phyloP scores from a whole-genome alignment of 1,139 yeast species.

The Protomyces inouyei region DNA sequence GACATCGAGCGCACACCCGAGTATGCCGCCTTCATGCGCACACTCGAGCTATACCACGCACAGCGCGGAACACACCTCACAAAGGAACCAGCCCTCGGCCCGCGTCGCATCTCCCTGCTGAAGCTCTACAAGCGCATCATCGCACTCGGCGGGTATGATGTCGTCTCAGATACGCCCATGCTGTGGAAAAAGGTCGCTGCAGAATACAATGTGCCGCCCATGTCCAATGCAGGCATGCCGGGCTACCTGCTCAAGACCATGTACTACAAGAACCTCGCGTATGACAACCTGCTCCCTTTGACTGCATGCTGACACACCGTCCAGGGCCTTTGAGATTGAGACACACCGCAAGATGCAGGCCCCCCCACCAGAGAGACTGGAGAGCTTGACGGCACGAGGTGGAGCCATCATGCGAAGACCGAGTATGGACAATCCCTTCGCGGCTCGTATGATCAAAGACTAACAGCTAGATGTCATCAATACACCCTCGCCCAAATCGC shows the following conservation, averaged over 20 bases:
- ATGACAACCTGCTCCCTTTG: neutral
- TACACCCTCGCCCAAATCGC: neutral
- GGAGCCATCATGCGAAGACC: constrained; percentile 31
- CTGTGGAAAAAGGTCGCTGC: constrained; percentile 29
- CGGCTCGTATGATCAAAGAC: neutral
- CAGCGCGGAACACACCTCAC: constrained; percentile 28
- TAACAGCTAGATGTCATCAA: neutral
- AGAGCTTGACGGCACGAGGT: constrained; percentile 30
- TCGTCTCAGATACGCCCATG: constrained; percentile 28
- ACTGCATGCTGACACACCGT: neutral
- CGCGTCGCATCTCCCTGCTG: constrained; percentile 27
- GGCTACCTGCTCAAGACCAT: constrained; percentile 30
- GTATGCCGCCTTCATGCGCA: constrained; percentile 26
- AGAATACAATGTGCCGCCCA: constrained; percentile 29
- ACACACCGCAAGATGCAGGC: constrained; percentile 29
- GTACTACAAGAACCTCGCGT: constrained; percentile 31
- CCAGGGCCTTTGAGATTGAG: constrained; percentile 29
- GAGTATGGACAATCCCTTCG: constrained; percentile 1
- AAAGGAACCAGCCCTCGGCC: constrained; percentile 30
- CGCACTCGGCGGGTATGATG: constrained; percentile 31
- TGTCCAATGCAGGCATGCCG: constrained; percentile 30
- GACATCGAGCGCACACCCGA: constrained; percentile 30
- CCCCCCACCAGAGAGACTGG: constrained; percentile 31
- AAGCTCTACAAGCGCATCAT: constrained; percentile 29
- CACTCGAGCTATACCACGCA: constrained; percentile 27